Evolutionary conservation across 805 yeast species (phyloP), one percentile per base, ranked within the genome.

Genomic region (Zygoascus flipseniorum): DNA sequence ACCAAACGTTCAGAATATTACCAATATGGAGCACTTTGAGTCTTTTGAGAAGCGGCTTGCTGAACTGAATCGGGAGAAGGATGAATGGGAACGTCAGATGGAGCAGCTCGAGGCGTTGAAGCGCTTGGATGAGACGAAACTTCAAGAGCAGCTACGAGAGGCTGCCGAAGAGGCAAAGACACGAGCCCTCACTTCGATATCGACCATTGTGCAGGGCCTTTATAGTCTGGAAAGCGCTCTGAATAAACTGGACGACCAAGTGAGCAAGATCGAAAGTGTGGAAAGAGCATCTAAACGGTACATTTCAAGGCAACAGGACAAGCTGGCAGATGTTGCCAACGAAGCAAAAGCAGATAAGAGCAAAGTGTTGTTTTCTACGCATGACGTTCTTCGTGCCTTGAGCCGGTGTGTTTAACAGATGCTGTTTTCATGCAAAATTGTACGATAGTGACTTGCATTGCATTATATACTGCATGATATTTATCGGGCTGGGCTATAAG

Each of bases 1-100:
- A 35, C 84, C 87, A 1, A 85, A 86, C 63, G 77, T 79, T n/a
- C 73, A 79, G 47, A 86, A 86, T 60, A 65, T 69, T 8, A 70
- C 76, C 41, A 84, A 85, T 61, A 55, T 61, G 39, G 69, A 72
- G 44, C 79, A 78, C 50, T 65, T 83, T 18, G 70, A 73, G 32
- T 67, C 75, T 39, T 78, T 78, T 59, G 70, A 72, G 37, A 62
- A 68, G 31, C 75, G 79, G 57, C 66, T 82, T 50, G 60, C 62
- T 10, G 68, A 69, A 20, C 66, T 85, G 50, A 67, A 69, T 43
- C 61, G 64, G 31, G 85, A 83, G 53, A 76, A 75, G 54, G 64
- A 60, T 9, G 70, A 70, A 39, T 81, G 87, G 84, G 32, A 46
- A 32, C 41, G 14, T 6, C 39, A 31, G 13, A 13, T 31, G 18